Conservation (phyloP, 257 asterid genomes). For the Cruciata laevipes region DNA sequence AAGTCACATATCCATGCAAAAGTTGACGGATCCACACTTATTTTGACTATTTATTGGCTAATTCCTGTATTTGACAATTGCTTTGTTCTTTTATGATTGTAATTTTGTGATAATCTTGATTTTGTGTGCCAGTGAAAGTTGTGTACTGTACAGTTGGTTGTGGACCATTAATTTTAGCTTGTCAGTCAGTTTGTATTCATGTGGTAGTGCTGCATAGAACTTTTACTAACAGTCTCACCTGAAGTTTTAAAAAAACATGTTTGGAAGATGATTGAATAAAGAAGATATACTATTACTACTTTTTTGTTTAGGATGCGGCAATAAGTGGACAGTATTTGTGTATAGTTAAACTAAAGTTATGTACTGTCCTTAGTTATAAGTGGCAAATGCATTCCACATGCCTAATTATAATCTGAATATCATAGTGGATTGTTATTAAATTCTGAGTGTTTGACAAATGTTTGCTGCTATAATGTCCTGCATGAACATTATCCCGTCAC, state of each 20-base stretch:
- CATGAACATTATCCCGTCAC: slow-evolving; percentile 12
- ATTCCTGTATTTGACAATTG: background rate
- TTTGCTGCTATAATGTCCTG: background rate
- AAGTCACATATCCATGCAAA: background rate
- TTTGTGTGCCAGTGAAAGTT: background rate
- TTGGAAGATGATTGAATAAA: background rate
- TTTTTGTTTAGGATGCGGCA: background rate
- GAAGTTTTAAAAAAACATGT: background rate
- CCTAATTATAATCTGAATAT: background rate
- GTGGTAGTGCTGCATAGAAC: background rate
- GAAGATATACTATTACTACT: too few species aligned
- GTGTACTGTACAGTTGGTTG: background rate
- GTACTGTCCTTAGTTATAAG: background rate
- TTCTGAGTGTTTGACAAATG: background rate
- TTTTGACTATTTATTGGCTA: background rate
- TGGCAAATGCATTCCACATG: background rate
- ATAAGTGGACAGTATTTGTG: background rate
- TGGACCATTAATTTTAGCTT: background rate
- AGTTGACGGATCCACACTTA: background rate
- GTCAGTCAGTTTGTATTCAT: background rate
- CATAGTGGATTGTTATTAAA: too few species aligned
- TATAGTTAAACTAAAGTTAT: too few species aligned
- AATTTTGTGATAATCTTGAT: background rate
- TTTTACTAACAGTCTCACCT: background rate
- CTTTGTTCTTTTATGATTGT: background rate